Percentiles rank a stretch among this genome's conserved stretches.
Evolutionary conservation across 768 basidiomycete genomes (phyloP).

Genomic region (Amanita muscaria): DNA sequence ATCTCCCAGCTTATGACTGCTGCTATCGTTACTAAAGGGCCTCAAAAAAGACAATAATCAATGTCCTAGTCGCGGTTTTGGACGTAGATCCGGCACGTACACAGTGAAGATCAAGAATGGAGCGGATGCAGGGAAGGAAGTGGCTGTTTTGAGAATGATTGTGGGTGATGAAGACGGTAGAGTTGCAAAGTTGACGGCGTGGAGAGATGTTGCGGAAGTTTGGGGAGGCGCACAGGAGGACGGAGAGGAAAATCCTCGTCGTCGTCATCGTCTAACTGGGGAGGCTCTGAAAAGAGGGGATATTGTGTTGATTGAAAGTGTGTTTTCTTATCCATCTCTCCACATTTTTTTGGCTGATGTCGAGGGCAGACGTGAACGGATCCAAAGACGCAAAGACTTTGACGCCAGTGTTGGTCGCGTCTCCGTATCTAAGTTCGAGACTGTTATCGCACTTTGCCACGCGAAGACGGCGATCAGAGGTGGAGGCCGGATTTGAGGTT

Average conservation of each 20-base stretch:
- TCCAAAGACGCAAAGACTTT: conserved; percentile 33
- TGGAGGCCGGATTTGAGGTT: conserved; percentile 68
- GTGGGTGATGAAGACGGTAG: conserved; percentile 64
- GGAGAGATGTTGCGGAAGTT: conserved; percentile 65
- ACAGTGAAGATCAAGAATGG: conserved; percentile 61
- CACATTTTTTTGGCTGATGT: neutral
- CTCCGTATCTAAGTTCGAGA: conserved; percentile 53
- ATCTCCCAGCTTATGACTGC: conserved; percentile 40
- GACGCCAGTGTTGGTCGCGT: conserved; percentile 55
- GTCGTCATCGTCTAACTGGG: no score
- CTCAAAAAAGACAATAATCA: conserved; percentile 43
- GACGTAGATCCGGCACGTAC: conserved; percentile 76
- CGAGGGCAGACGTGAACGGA: conserved; percentile 42
- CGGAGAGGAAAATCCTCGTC: no score
- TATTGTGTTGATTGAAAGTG: conserved; percentile 62
- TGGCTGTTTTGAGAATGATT: conserved; percentile 60
- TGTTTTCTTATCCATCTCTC: conserved; percentile 15
- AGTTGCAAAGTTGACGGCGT: conserved; percentile 67
- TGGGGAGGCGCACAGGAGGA: conserved; percentile 51
- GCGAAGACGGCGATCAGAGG: conserved; percentile 45
- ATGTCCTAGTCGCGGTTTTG: conserved; percentile 54
- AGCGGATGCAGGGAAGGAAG: conserved; percentile 57
- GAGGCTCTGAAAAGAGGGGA: conserved; percentile 57
- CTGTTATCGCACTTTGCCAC: conserved; percentile 75
- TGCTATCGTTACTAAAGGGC: conserved; percentile 18